Percentiles rank a stretch among this genome's conserved stretches.
These are phyloP conservation scores for Leishmania aethiopica DNA, from an alignment of 208 protist genomes.

Conservation along the genomic window DNA sequence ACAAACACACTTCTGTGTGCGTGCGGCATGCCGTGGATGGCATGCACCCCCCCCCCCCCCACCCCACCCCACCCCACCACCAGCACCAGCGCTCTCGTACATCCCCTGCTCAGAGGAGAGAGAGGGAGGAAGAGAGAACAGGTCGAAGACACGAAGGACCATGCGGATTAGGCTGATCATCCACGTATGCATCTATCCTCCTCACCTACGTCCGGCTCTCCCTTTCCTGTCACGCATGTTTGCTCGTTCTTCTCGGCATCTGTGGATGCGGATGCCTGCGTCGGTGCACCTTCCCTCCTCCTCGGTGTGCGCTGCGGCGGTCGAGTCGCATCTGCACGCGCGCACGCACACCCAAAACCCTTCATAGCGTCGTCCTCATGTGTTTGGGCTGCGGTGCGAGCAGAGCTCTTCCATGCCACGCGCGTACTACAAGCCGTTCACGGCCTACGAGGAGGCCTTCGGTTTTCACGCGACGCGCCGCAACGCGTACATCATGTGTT, in stretches of 20 bases:
- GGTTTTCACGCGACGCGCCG: slow-evolving; percentile 68
- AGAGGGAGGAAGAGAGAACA: neutral
- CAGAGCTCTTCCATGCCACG: slow-evolving; percentile 56
- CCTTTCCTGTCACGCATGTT: neutral
- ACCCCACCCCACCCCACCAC: no score
- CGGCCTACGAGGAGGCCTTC: slow-evolving; percentile 79
- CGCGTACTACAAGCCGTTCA: slow-evolving; percentile 85
- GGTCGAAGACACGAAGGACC: neutral
- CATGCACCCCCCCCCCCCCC: neutral
- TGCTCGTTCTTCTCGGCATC: neutral
- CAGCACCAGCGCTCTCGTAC: neutral
- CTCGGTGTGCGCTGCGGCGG: neutral
- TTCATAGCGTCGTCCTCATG: neutral
- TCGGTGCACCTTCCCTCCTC: neutral
- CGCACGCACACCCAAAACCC: neutral
- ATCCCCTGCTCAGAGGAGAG: neutral
- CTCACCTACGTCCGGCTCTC: neutral
- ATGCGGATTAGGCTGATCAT: neutral
- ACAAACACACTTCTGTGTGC: neutral
- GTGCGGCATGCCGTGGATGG: neutral
- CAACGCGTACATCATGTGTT: slow-evolving; percentile 78
- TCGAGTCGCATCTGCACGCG: neutral
- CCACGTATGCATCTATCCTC: neutral
- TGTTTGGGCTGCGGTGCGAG: neutral
- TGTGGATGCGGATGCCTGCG: neutral